phyloP scores from a whole-genome alignment of 1,284 basidiomycete species.

The Tylopilus orsonianus region DNA sequence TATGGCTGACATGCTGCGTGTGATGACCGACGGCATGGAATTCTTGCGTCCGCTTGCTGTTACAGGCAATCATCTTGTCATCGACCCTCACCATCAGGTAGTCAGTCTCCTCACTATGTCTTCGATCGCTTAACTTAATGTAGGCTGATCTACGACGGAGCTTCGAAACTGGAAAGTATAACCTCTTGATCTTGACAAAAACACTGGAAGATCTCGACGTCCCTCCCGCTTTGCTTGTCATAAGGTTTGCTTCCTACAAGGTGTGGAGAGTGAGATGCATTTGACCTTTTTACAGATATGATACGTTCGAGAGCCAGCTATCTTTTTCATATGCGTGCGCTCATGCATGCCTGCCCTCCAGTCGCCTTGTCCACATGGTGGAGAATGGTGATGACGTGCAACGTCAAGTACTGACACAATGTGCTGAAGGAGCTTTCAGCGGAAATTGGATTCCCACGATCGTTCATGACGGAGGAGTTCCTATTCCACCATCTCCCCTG shows the following conservation, averaged over 20 bases:
- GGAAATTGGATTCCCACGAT: constrained; percentile 48
- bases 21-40: constrained; percentile 41
- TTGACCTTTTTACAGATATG: constrained; percentile 45
- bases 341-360: constrained; percentile 43
- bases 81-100: constrained; percentile 33
- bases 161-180: constrained; percentile 55
- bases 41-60: constrained; percentile 43
- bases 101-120: constrained; percentile 6
- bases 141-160: constrained; percentile 38
- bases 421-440: constrained; percentile 28
- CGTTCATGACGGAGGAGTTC: constrained; percentile 38
- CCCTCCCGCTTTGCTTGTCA: constrained; percentile 51
- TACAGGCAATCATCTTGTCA: constrained; percentile 24
- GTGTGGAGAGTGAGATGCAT: constrained; percentile 6
- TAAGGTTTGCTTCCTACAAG: constrained; percentile 47
- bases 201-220: constrained; percentile 58
- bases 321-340: constrained; percentile 54
- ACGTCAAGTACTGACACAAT: constrained; percentile 45
- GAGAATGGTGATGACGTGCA: constrained; percentile 57
- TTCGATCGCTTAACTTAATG: constrained; percentile 11
- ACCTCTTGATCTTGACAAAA: constrained; percentile 61
- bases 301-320: constrained; percentile 59
- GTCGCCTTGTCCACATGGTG: constrained; percentile 62
- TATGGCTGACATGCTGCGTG: constrained; percentile 47
- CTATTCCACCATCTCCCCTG: constrained; percentile 47